Percentiles rank a stretch among this genome's conserved stretches.
Evolutionary conservation across 306 rosid species (phyloP).

Genomic region (Arachis stenosperma): DNA sequence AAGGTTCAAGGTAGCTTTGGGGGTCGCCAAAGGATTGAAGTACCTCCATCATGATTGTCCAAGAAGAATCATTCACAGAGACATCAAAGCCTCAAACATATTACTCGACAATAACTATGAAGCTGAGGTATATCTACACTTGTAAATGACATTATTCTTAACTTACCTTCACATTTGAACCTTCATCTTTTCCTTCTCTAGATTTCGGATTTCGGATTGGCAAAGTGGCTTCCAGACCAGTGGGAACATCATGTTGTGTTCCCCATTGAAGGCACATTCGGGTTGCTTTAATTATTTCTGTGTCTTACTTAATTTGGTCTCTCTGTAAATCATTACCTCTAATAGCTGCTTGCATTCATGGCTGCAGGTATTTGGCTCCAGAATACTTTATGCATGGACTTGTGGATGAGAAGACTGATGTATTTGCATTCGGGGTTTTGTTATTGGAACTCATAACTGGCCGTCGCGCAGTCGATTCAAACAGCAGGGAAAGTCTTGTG

Average conservation of each 20-base stretch:
- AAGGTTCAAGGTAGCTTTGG: slow-evolving; percentile 76
- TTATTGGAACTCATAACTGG: slow-evolving; percentile 82
- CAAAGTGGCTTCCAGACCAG: slow-evolving; percentile 91
- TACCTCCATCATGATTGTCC: slow-evolving; percentile 88
- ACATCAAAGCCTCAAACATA: slow-evolving; percentile 86
- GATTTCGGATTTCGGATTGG: slow-evolving; percentile 91
- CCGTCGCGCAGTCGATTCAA: slow-evolving; percentile 81
- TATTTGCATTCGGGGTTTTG: slow-evolving; percentile 78
- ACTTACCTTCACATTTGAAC: too few species aligned
- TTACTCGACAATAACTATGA: slow-evolving; percentile 54
- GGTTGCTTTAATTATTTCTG: slow-evolving; percentile 49
- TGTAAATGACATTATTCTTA: too few species aligned
- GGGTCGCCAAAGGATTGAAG: slow-evolving; percentile 72
- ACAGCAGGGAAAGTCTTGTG: slow-evolving; percentile 79
- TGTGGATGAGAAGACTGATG: slow-evolving; percentile 79
- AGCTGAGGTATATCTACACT: slow-evolving; percentile 56
- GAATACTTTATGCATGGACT: slow-evolving; percentile 92
- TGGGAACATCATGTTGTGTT: slow-evolving; percentile 85
- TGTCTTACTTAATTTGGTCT: background rate
- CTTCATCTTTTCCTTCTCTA: background rate
- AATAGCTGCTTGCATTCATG: slow-evolving; percentile 1
- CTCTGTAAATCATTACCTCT: slow-evolving; percentile 1
- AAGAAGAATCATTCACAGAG: slow-evolving; percentile 86
- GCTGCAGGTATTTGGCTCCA: slow-evolving; percentile 77
- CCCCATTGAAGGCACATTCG: slow-evolving; percentile 94